Evolutionary conservation across 179 eudicot genomes (phyloP).

Genomic region (Silene coronaria): DNA sequence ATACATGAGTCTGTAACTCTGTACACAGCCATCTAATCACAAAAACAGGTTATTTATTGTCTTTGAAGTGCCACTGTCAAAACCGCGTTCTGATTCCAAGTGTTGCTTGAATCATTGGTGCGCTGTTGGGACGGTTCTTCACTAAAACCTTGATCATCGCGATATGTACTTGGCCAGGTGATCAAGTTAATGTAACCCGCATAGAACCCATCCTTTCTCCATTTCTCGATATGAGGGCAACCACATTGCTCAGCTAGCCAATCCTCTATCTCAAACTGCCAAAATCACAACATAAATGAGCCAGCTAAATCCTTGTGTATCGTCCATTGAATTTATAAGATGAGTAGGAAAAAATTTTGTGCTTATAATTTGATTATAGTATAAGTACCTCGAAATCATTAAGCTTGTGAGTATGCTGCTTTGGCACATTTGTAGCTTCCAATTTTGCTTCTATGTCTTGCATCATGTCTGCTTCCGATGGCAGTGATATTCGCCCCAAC

Average conservation of each 20-base stretch:
- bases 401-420: constrained; percentile 57
- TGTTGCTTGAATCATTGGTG: constrained; percentile 46
- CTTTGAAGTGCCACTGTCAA: neutral
- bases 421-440: constrained; percentile 52
- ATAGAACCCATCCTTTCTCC: constrained; percentile 64
- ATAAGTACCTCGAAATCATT: constrained; percentile 41
- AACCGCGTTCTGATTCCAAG: constrained; percentile 1
- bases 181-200: constrained; percentile 22
- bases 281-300: neutral
- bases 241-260: constrained; percentile 71
- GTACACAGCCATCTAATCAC: neutral
- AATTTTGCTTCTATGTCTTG: constrained; percentile 47
- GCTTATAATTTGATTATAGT: no score
- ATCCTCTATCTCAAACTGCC: constrained; percentile 69
- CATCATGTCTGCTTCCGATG: constrained; percentile 58
- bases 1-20: no score
- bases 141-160: constrained; percentile 59
- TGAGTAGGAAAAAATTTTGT: no score
- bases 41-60: neutral
- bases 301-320: neutral
- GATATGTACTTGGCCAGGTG: constrained; percentile 51
- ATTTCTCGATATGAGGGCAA: constrained; percentile 47
- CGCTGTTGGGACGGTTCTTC: constrained; percentile 42
- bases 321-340: no score
- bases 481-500: constrained; percentile 57